Conservation (phyloP, 331 rosid species). For the Quercus lobata region DNA sequence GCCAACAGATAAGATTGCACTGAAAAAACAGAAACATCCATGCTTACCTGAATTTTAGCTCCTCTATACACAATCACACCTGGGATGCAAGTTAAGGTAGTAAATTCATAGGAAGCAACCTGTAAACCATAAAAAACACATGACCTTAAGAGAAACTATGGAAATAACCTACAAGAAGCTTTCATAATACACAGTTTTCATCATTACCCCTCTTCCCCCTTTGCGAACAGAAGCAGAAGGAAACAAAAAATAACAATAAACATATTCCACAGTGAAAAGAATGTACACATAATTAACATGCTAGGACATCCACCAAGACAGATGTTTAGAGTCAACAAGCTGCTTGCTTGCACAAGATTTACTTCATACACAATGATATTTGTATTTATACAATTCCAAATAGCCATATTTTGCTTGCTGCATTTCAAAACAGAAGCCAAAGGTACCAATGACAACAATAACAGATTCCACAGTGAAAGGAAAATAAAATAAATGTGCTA, state of each 20-base stretch:
- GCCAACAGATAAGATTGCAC: too few relatives aligned
- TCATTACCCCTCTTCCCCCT: neutral
- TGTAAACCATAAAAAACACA: conserved; percentile 31
- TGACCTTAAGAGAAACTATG: conserved; percentile 17
- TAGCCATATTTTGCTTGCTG: neutral
- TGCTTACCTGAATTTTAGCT: conserved; percentile 88
- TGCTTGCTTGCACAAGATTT: neutral
- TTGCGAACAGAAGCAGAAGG: neutral
- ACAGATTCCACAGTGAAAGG: neutral
- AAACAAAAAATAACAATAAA: neutral
- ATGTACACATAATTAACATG: neutral
- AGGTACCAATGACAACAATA: neutral
- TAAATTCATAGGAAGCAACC: conserved; percentile 99
- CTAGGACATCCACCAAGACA: neutral
- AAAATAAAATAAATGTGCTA: neutral
- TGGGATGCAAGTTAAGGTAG: conserved; percentile 96
- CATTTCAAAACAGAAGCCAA: neutral
- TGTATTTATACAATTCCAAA: neutral
- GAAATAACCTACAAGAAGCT: conserved; percentile 12
- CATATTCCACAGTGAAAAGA: neutral
- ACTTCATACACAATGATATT: neutral
- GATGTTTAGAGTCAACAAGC: neutral
- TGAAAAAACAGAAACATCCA: neutral
- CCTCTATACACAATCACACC: conserved; percentile 94
- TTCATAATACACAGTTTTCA: neutral